Conservation (phyloP, 2,329 filamentous ascomycete species). For the Fusarium duplospermum region DNA sequence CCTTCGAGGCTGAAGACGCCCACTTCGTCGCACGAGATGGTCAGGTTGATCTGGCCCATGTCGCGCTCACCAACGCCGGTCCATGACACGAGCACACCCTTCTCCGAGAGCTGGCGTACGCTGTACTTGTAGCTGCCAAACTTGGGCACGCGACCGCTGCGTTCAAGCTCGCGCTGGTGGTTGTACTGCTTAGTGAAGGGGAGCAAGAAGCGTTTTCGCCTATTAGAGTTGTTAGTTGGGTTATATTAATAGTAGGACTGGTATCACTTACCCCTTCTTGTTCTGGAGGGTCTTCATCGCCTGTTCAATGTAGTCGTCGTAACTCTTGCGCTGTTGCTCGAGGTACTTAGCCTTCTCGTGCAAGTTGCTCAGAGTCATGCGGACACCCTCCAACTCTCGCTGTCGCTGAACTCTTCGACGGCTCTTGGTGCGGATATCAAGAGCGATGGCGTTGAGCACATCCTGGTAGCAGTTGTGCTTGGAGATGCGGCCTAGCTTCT, state of each 20-base stretch:
- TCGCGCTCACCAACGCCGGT: conserved; percentile 83
- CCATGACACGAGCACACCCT: conserved; percentile 95
- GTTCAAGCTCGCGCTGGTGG: conserved; percentile 94
- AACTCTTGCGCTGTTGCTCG: conserved; percentile 94
- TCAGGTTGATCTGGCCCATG: conserved; percentile 93
- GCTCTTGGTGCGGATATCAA: conserved; percentile 98
- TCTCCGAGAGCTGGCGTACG: conserved; percentile 87
- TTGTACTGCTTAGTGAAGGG: conserved; percentile 99
- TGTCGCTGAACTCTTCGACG: conserved; percentile 90
- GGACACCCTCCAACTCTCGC: conserved; percentile 87
- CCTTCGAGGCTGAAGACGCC: conserved; percentile 95
- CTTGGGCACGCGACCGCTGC: conserved; percentile 91
- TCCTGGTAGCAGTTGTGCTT: conserved; percentile 95
- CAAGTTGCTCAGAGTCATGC: conserved; percentile 78
- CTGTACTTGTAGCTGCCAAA: conserved; percentile 99
- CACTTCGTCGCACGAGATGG: conserved; percentile 92
- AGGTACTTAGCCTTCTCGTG: conserved; percentile 91
- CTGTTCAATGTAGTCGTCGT: conserved; percentile 99
- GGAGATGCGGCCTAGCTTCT: conserved; percentile 89
- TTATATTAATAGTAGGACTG: background rate
- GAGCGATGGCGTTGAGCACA: conserved; percentile 94
- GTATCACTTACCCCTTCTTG: conserved; percentile 80
- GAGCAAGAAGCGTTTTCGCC: conserved; percentile 91
- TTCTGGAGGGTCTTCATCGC: conserved; percentile 97
- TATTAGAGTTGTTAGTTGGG: conserved; percentile 48